Conservation (phyloP, 768 basidiomycete genomes). For the Phaeotremella skinneri region DNA sequence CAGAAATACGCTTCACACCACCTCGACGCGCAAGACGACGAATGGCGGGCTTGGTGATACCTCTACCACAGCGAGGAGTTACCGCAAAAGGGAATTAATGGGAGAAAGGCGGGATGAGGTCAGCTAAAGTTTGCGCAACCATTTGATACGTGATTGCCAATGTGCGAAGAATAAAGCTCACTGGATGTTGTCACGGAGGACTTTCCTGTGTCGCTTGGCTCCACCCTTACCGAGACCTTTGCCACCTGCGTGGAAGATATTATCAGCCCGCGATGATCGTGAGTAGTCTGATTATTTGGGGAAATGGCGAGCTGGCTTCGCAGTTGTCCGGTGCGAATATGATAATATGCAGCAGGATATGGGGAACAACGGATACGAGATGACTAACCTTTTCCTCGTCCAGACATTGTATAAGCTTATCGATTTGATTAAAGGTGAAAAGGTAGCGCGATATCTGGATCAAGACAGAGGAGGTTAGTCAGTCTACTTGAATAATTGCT, state of each 20-base stretch:
- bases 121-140: background rate
- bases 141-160: background rate
- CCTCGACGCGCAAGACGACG: constrained; percentile 60
- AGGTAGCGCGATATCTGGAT: background rate
- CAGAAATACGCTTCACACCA: constrained; percentile 60
- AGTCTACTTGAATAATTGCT: too few species aligned
- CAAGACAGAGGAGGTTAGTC: too few species aligned
- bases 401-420: constrained; percentile 50
- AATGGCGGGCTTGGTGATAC: constrained; percentile 60
- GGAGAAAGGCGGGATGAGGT: background rate
- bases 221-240: constrained; percentile 56
- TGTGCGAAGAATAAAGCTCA: constrained; percentile 17
- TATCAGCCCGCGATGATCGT: background rate
- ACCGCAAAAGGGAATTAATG: constrained; percentile 5
- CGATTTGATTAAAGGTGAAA: constrained; percentile 10
- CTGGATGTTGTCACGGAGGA: constrained; percentile 55
- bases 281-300: too few species aligned
- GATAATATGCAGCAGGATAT: background rate
- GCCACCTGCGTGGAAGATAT: constrained; percentile 28
- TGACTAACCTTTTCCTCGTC: constrained; percentile 53
- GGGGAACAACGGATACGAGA: background rate
- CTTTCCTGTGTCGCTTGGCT: constrained; percentile 56
- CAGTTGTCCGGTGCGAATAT: background rate
- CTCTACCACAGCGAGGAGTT: constrained; percentile 28
- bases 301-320: too few species aligned